Base-by-base conservation (phyloP, 2,329 filamentous ascomycete species). In the Talaromyces rugulosus region DNA sequence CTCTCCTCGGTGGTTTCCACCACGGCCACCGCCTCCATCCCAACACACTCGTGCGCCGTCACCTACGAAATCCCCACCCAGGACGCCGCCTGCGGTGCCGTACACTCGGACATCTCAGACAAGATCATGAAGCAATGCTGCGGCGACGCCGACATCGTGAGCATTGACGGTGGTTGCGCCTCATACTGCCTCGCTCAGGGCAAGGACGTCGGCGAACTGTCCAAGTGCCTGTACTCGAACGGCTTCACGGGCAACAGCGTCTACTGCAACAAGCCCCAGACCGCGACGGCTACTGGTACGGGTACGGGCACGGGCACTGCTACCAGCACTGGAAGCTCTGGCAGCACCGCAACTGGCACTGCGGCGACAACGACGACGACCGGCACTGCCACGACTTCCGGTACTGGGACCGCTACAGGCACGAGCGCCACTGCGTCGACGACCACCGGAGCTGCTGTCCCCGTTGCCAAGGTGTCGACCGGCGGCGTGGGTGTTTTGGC, bases 111-210 rank as follows among this genome's bases (percentile, higher is more conserved):
- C 62, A 71, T 69, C 64, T 69, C 71, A 5, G 79, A 81, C 65
- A 70, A 79, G 72, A 73, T 80, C 63, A 77, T 82, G 75, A 62
- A 73, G 47, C 66, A 71, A 27, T 84, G 82, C 77, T 84, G 82
- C 68, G 72, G 74, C 11, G 65, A 73, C 9, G 78, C 81, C 58
- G 69, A 76, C 27, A 74, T 83, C 31, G 70, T 78, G 56, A 71
- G 72, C 65, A 83, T 83, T 77, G 73, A 79, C 67, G 67, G 77
- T 68, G 71, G 76, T 67, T 84, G 82, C 73, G 80, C 78, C 16
- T 66, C 83, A 63, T 84, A 83, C 79, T 84, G 82, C 66, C 77
- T 79, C 16, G 79, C 78, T 0, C 69, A 72, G 47, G 77, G 68
- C 51, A 78, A 81, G 64, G 71, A 66, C 27, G 68, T 79, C 57